Evolutionary conservation across 2,329 filamentous ascomycete genomes (phyloP).

Genomic region (Thelonectria olida): DNA sequence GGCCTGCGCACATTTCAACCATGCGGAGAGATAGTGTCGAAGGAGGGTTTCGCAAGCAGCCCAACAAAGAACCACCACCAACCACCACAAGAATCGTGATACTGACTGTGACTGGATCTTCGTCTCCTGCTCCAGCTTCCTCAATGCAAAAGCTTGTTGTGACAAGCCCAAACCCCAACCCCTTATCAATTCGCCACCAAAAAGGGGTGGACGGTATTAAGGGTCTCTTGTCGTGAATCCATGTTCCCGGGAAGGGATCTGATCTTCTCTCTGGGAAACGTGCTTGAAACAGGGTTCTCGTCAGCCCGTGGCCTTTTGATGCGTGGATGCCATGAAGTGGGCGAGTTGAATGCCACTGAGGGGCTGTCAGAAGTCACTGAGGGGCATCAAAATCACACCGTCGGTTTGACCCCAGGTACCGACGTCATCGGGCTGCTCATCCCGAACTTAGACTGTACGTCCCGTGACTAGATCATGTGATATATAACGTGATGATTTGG

Average conservation of each 20-base stretch:
- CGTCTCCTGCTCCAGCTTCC: constrained; percentile 5
- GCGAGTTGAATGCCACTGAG: constrained; percentile 29
- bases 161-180: constrained; percentile 5
- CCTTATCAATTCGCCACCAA: constrained; percentile 34
- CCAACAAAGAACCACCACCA: background rate
- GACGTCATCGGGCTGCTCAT: constrained; percentile 35
- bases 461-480: constrained; percentile 26
- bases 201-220: constrained; percentile 16
- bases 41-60: background rate
- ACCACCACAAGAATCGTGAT: background rate
- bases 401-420: constrained; percentile 2
- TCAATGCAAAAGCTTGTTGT: background rate
- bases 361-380: constrained; percentile 23
- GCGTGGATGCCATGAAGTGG: constrained; percentile 14
- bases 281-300: constrained; percentile 39
- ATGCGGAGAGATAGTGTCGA: background rate
- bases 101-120: constrained; percentile 1
- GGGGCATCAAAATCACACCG: constrained; percentile 8
- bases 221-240: constrained; percentile 7
- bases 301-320: constrained; percentile 25
- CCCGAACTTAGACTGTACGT: constrained; percentile 4
- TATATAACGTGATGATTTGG: fast-evolving
- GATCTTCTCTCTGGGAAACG: constrained; percentile 27
- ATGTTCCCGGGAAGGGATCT: constrained; percentile 22
- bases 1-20: constrained; percentile 5